Base-by-base conservation (phyloP, 768 basidiomycete genomes). In the Naganishia kalamii region DNA sequence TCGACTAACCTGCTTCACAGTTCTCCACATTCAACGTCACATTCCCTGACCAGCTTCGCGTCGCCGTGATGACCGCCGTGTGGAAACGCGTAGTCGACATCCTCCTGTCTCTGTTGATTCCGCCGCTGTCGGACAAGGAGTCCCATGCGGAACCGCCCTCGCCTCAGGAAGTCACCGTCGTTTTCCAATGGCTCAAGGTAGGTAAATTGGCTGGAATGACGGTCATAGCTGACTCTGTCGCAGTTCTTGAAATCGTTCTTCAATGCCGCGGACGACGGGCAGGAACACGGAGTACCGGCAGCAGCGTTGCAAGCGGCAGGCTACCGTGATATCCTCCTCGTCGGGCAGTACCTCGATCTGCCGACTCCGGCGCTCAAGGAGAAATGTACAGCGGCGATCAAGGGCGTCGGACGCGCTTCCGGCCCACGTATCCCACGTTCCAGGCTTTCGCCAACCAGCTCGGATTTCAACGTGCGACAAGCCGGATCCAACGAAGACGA, bases 141-240 rank as follows among this genome's bases (percentile, higher is more conserved):
- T 54, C 68, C 4, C 59, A 44, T 27, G 30, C 40, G 1, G 64
- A 70, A 2, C 48, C 63, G 2, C 65, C 71, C 0, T 35, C 63
- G 0, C 46, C 71, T 0, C 69, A 62, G 17, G 75, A 78, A 51
- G 63, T 72, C n/a, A 74, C 75, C 59, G 69, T 78, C 13, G 70
- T 78, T 7, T 76, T 76, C 72, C 76, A 78, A 62, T 78, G 75
- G 75, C 68, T 78, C 1, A 73, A 75, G 65, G 54, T 73, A 33
- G 4, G 63, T 57, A 25, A 17, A 21, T n/a, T 25, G 30, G 2
- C 2, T 5, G 46, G 21, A n/a, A 5, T 33, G n/a, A 50, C 44
- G 17, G 17, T 12, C 25, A n/a, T n/a, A n/a, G 23, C 3, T 54
- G 19, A n/a, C 8, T 6, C 30, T 7, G 37, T 25, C n/a, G 40